Conservation (phyloP, 345 rosid species). For the Eucalyptus microcorys region DNA sequence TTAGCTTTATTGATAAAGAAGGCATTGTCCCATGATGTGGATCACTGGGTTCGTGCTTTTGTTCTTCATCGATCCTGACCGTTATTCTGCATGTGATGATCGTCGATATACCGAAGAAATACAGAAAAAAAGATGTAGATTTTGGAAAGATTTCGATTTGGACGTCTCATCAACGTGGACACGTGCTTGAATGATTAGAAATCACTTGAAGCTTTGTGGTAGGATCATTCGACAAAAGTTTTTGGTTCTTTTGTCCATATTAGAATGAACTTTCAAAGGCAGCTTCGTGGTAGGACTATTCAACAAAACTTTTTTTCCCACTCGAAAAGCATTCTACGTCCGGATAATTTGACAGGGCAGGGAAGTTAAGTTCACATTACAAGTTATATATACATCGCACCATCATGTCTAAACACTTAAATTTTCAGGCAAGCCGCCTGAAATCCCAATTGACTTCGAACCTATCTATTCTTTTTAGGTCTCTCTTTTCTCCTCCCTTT, state of each 20-base stretch:
- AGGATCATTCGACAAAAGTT: background rate
- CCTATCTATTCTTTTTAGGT: accelerated
- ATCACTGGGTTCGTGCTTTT: too few relatives aligned
- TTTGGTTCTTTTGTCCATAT: background rate
- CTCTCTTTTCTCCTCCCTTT: background rate
- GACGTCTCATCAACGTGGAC: background rate
- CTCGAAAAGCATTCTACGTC: background rate
- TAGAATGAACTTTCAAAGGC: background rate
- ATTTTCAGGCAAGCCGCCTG: background rate
- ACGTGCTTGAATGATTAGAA: background rate
- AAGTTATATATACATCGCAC: background rate
- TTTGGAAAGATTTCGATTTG: background rate
- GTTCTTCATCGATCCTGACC: too few relatives aligned
- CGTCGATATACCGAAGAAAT: too few relatives aligned
- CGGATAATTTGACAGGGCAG: background rate
- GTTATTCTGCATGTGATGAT: too few relatives aligned
- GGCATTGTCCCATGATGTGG: too few relatives aligned
- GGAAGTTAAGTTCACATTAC: background rate
- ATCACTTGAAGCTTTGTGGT: background rate
- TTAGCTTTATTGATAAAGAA: too few relatives aligned
- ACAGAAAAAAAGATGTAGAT: background rate
- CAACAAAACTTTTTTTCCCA: background rate
- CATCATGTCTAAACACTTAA: background rate
- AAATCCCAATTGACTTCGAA: background rate
- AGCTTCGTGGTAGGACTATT: background rate